Conservation (phyloP, 306 rosid species). For the Cercis canadensis region DNA sequence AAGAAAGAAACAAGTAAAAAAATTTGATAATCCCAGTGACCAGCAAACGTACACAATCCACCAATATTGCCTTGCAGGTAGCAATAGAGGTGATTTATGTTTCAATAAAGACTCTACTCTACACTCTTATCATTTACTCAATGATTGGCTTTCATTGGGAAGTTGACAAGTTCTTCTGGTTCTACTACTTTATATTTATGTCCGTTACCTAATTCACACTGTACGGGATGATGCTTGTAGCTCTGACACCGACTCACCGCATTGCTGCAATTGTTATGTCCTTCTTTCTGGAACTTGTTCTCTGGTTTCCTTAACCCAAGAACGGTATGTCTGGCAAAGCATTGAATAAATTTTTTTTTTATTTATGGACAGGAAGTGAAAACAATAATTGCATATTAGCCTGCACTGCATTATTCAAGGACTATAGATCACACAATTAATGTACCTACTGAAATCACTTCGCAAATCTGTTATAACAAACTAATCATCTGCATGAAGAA, state of each 20-base stretch:
- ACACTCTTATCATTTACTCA: conserved; percentile 56
- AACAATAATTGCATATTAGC: not conserved
- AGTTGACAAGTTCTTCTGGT: conserved; percentile 59
- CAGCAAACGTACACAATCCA: not conserved
- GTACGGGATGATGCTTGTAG: conserved; percentile 68
- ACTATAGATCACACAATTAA: too few species aligned
- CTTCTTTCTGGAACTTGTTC: conserved; percentile 66
- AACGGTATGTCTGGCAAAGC: conserved; percentile 42
- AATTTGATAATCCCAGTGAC: not conserved
- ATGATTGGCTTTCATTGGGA: conserved; percentile 63
- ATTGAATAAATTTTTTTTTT: conserved; percentile 27
- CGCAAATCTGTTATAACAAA: too few species aligned
- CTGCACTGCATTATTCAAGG: conserved; percentile 2
- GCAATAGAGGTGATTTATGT: conserved; percentile 59
- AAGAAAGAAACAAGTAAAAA: not conserved
- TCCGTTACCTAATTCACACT: conserved; percentile 63
- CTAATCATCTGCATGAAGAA: conserved; percentile 8
- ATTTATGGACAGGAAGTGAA: too few species aligned
- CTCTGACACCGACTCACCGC: conserved; percentile 64
- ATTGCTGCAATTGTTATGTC: conserved; percentile 61
- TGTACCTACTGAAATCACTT: too few species aligned
- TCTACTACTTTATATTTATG: conserved; percentile 62
- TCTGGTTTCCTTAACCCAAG: conserved; percentile 59
- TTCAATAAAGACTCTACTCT: conserved; percentile 51
- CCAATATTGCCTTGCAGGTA: conserved; percentile 48